Evolutionary conservation across 192 early-diverging fungal species (phyloP).

Genomic region (Backusella psychrophila): DNA sequence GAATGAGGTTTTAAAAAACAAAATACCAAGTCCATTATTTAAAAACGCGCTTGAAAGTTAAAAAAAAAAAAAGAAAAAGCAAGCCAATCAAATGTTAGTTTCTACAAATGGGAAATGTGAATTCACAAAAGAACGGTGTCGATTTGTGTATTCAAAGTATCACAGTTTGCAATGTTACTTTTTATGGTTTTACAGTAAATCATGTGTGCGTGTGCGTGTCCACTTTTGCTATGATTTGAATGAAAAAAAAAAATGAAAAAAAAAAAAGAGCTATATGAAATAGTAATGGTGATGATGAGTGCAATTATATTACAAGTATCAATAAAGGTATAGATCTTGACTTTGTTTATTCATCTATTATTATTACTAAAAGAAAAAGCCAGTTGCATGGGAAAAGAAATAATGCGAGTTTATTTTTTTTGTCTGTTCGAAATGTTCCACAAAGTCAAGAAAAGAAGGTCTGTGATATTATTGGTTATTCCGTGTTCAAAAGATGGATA

Average conservation of each 20-base stretch:
- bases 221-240: not conserved
- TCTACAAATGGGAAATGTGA: too few species aligned
- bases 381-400: not conserved
- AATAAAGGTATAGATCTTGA: too few species aligned
- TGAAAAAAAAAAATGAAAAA: not conserved
- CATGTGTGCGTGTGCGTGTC: not conserved
- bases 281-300: too few species aligned
- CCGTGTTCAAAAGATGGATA: not conserved
- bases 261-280: too few species aligned
- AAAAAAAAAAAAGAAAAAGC: too few species aligned
- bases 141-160: not conserved
- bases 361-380: not conserved
- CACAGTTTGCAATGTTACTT: not conserved
- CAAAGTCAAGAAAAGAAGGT: not conserved
- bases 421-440: not conserved
- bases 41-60: too few species aligned
- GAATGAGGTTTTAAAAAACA: not conserved
- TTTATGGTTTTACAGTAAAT: not conserved
- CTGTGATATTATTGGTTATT: slow-evolving; percentile 2
- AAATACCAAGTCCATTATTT: not conserved
- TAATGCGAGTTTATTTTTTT: not conserved
- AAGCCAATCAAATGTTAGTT: too few species aligned
- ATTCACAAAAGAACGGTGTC: too few species aligned
- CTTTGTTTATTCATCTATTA: too few species aligned
- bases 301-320: too few species aligned